These are phyloP conservation scores for Lentinula guzmanii DNA, from an alignment of 768 basidiomycete species.

Conservation along the genomic window DNA sequence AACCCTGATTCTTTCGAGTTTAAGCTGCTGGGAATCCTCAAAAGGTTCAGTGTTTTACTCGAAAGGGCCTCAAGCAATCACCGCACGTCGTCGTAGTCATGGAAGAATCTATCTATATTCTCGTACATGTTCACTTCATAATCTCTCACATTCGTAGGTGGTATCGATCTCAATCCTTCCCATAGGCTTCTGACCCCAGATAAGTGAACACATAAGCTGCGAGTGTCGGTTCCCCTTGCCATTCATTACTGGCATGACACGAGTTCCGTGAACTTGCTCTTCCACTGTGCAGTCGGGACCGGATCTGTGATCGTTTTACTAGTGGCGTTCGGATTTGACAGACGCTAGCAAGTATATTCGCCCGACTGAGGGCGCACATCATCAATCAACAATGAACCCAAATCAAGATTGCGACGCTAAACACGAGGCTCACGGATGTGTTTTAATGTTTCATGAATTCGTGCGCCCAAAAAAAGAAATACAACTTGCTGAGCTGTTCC, in stretches of 20 bases:
- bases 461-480: not conserved
- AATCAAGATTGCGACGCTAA: not conserved
- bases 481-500: not conserved
- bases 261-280: not conserved
- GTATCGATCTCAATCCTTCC: not conserved
- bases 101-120: not conserved
- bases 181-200: not conserved
- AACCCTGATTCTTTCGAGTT: not conserved
- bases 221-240: not conserved
- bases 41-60: not conserved
- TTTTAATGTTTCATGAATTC: not conserved
- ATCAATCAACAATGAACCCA: not conserved
- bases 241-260: not conserved
- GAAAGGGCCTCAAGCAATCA: not conserved
- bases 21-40: not conserved
- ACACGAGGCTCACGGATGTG: slow-evolving; percentile 1
- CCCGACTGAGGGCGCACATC: not conserved
- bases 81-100: not conserved
- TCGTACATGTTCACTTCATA: not conserved
- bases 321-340: not conserved
- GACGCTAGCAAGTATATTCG: not conserved
- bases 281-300: not conserved
- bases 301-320: not conserved
- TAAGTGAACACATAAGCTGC: not conserved
- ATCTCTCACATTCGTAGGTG: not conserved